Base-by-base conservation (phyloP, 2,329 filamentous ascomycete species). In the Hypoxylon sp. region DNA sequence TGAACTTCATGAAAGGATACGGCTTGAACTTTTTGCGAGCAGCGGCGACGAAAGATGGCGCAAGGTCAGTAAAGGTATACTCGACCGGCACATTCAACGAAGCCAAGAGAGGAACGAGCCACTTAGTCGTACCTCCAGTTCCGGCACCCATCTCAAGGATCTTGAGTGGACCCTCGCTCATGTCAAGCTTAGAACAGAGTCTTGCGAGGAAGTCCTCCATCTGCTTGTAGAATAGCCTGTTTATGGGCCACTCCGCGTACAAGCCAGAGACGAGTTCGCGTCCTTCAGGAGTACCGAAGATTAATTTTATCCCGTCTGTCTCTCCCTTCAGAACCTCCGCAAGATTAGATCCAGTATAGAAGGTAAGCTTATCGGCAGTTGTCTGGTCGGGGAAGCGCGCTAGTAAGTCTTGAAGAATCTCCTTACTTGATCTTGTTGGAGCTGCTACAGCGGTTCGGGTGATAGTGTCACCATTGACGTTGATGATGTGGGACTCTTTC, bases 21-120 rank as follows among this genome's bases (percentile, higher is more conserved):
- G 67, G 50, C 53, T 67, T 70, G 53, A 77, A 78, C 11, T 54
- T 59, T 51, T 74, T 75, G 2, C 75, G 71, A 1, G 77, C 78
- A 0, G 69, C 67, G 1, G 73, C 74, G 1, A 81, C 78, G 13
- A 82, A 71, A 0, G 76, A 75, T 1, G 74, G 32, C 1, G 79
- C 74, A 1, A 83, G 64, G 44, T 84, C 82, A 0, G 82, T 82
- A 56, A 83, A 80, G 0, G 78, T 80, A 65, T 83, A 83, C 46
- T 76, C 72, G 24, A 80, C 73, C 0, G 75, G 72, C 0, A 77
- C 58, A 5, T 74, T 75, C 1, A 75, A 66, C 0, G 47, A 21
- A 0, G 72, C 73, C 1, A 83, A 72, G 1, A 75, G 21, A 0
- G 75, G 75, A 10, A 78, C 65, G 2, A 81, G 62, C 39, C 57